Conservation (phyloP, 1,139 yeast genomes). For the Geotrichum siamense region DNA sequence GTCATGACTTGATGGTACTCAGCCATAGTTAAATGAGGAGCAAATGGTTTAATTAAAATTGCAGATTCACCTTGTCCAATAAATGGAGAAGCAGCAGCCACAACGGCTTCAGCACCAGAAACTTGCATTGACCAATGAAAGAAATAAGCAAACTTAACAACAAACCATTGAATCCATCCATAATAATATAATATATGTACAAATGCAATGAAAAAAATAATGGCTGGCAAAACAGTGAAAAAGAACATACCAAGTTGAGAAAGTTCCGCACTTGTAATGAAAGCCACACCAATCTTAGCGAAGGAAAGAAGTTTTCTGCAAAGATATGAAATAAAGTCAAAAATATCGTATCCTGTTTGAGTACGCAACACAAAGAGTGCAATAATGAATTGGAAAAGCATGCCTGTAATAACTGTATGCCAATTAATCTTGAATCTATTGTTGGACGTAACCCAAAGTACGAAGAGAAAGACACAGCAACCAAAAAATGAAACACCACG, state of each 20-base stretch:
- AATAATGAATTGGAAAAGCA: constrained; percentile 54
- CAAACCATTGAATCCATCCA: constrained; percentile 57
- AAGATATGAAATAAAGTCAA: constrained; percentile 53
- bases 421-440: constrained; percentile 46
- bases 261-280: constrained; percentile 38
- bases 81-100: constrained; percentile 65
- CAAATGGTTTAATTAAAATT: constrained; percentile 52
- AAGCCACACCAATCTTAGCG: constrained; percentile 58
- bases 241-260: constrained; percentile 36
- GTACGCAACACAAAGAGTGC: constrained; percentile 60
- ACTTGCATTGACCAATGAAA: constrained; percentile 58
- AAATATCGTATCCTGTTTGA: constrained; percentile 53
- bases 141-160: constrained; percentile 51
- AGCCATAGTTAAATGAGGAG: constrained; percentile 55
- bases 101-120: constrained; percentile 62
- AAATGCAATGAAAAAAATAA: constrained; percentile 57
- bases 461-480: constrained; percentile 43
- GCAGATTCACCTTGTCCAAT: constrained; percentile 67
- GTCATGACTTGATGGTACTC: constrained; percentile 61
- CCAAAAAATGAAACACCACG: constrained; percentile 59
- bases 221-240: constrained; percentile 56
- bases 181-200: constrained; percentile 56
- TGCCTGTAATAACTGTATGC: constrained; percentile 58
- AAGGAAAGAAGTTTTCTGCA: constrained; percentile 57
- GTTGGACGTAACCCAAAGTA: constrained; percentile 44